Percentiles rank a stretch among this genome's conserved stretches.
These are phyloP conservation scores for Coleophoma cylindrospora DNA, from an alignment of 2,329 filamentous ascomycete species.

Conservation along the genomic window DNA sequence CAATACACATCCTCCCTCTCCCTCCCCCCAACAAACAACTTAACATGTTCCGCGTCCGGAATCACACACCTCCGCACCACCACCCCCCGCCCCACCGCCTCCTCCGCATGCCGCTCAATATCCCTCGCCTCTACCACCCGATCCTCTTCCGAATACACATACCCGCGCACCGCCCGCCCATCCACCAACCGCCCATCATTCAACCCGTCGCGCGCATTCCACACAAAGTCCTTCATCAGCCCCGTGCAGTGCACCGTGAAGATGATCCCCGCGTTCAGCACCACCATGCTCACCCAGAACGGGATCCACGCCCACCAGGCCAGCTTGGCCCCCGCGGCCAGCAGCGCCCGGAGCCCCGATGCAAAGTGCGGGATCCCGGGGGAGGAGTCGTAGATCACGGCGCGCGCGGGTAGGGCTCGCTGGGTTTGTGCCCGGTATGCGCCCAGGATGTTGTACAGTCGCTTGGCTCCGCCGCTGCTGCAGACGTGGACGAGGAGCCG, in stretches of 20 bases:
- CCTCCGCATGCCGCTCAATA: constrained; percentile 21
- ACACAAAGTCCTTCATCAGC: constrained; percentile 9
- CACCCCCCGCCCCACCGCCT: constrained; percentile 15
- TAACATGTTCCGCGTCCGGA: background rate
- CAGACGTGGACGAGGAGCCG: constrained; percentile 47
- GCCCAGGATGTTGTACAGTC: constrained; percentile 12
- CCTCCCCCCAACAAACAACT: background rate
- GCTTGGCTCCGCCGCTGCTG: constrained; percentile 51
- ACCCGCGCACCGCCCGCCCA: constrained; percentile 7
- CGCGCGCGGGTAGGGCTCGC: constrained; percentile 9
- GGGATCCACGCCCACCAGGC: constrained; percentile 13
- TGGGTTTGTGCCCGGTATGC: constrained; percentile 9
- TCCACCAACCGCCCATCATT: constrained; percentile 16
- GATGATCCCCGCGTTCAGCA: background rate
- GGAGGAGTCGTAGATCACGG: constrained; percentile 15
- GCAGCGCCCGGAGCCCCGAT: constrained; percentile 17
- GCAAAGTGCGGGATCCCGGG: constrained; percentile 21
- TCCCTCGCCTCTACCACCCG: constrained; percentile 17
- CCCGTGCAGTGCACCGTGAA: background rate
- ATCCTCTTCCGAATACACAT: constrained; percentile 22
- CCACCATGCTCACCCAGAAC: constrained; percentile 3
- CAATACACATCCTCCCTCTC: background rate
- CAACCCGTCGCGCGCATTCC: constrained; percentile 7
- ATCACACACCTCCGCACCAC: constrained; percentile 13
- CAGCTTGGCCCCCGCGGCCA: constrained; percentile 7